Conservation (phyloP, 1,284 basidiomycete genomes). For the Irpex rosettiformis region DNA sequence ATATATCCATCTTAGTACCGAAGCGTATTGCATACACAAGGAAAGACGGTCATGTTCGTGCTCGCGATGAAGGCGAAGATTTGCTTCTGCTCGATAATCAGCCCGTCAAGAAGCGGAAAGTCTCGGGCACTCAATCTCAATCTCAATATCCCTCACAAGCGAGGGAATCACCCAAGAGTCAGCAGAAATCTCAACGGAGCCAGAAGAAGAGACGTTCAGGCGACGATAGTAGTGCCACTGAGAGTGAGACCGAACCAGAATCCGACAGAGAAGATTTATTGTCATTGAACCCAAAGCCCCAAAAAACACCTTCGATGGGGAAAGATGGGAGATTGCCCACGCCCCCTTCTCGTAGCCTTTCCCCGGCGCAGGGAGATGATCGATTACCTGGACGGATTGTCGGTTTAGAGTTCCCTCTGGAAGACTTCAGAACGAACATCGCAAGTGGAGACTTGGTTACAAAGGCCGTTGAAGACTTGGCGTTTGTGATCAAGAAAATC, state of each 20-base stretch:
- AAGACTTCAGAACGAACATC: conserved; percentile 72
- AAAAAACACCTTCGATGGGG: background rate
- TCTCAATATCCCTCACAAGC: background rate
- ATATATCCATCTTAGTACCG: conserved; percentile 40
- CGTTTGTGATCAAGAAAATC: conserved; percentile 66
- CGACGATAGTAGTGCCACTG: conserved; percentile 15
- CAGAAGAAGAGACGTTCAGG: conserved; percentile 33
- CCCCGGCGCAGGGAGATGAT: conserved; percentile 34
- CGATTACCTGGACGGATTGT: conserved; percentile 57
- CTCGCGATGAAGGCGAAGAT: conserved; percentile 61
- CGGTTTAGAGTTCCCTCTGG: conserved; percentile 68
- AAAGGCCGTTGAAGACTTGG: conserved; percentile 81
- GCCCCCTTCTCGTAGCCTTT: background rate
- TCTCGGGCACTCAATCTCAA: conserved; percentile 23
- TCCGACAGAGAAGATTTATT: conserved; percentile 8
- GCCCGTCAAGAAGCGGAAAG: conserved; percentile 27
- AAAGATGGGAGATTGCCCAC: background rate
- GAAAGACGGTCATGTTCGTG: conserved; percentile 59
- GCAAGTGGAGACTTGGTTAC: conserved; percentile 72
- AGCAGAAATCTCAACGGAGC: conserved; percentile 16
- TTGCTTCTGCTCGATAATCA: conserved; percentile 57
- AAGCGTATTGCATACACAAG: conserved; percentile 47
- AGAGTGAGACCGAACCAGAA: conserved; percentile 28
- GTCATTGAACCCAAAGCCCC: background rate
- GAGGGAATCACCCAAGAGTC: background rate